A percentile compares a stretch with the other conserved stretches of the same genome.
Evolutionary conservation across 805 yeast genomes (phyloP).

Genomic region (Barnettozyma vustinii): DNA sequence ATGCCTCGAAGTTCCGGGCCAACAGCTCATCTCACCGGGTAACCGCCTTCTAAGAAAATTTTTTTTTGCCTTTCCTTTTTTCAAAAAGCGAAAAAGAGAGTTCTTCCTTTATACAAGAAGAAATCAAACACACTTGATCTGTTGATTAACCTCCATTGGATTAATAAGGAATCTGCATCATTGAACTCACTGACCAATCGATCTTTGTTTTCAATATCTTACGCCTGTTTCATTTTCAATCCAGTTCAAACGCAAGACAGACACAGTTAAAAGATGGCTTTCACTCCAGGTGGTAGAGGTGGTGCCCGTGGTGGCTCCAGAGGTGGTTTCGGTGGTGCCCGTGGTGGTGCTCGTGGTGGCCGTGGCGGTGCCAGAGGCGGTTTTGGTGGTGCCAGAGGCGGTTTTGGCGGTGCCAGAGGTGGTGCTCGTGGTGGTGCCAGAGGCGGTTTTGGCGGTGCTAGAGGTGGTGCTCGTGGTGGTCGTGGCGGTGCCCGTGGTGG

Average conservation of each 20-base stretch:
- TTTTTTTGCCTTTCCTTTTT: conserved; percentile 6
- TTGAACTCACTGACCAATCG: background rate
- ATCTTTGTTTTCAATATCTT: background rate
- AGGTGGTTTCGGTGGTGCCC: conserved; percentile 41
- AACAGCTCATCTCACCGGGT: conserved; percentile 18
- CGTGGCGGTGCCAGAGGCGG: conserved; percentile 40
- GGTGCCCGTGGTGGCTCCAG: conserved; percentile 32
- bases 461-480: conserved; percentile 47
- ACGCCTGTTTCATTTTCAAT: background rate
- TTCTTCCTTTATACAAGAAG: background rate
- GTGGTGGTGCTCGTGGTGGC: conserved; percentile 47
- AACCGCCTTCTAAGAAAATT: conserved; percentile 4
- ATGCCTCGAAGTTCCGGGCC: background rate
- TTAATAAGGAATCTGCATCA: background rate
- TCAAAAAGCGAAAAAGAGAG: background rate
- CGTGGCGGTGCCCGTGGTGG: conserved; percentile 76
- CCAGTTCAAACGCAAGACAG: background rate
- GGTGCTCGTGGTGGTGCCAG: conserved; percentile 40
- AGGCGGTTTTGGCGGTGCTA: conserved; percentile 30
- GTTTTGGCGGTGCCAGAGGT: conserved; percentile 48
- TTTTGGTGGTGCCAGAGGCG: conserved; percentile 45
- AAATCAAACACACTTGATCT: background rate
- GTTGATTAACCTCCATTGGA: background rate
- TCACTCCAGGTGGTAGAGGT: conserved; percentile 66
- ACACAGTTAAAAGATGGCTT: conserved; percentile 52